Evolutionary conservation across 768 basidiomycete species (phyloP).

Genomic region (Tylopilus sp.): DNA sequence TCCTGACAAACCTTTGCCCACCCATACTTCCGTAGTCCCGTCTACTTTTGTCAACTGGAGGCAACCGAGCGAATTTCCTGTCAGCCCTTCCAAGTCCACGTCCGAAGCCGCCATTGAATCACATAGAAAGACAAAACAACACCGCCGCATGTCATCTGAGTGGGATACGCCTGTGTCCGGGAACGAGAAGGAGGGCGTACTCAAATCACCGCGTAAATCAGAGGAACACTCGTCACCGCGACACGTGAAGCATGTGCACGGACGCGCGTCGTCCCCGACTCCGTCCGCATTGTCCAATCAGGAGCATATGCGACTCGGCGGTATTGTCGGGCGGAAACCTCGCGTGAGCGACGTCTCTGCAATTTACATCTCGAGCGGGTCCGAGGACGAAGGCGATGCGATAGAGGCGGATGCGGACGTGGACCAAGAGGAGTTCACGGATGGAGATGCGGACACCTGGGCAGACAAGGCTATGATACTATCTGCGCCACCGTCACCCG

Average conservation of each 20-base stretch:
- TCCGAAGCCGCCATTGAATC: background rate
- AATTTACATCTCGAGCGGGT: slow-evolving; percentile 28
- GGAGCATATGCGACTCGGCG: background rate
- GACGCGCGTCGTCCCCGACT: slow-evolving; percentile 14
- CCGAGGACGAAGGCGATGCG: slow-evolving; percentile 18
- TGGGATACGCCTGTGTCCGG: background rate
- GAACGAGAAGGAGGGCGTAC: slow-evolving; percentile 4
- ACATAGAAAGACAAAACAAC: background rate
- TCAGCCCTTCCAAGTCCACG: slow-evolving; percentile 8
- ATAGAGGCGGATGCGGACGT: background rate
- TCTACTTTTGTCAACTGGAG: background rate
- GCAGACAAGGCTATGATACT: slow-evolving; percentile 27
- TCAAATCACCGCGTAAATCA: slow-evolving; percentile 27
- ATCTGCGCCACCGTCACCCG: slow-evolving; percentile 22
- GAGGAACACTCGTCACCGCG: slow-evolving; percentile 24
- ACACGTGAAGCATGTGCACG: background rate
- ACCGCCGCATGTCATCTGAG: slow-evolving; percentile 1
- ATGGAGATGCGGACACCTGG: slow-evolving; percentile 5
- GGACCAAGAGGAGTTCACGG: background rate
- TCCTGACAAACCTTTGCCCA: background rate
- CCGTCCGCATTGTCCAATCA: background rate
- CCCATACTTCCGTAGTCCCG: background rate
- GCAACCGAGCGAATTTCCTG: slow-evolving; percentile 3
- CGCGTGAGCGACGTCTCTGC: slow-evolving; percentile 12
- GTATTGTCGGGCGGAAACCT: background rate